Percentiles rank a stretch among this genome's conserved stretches.
Evolutionary conservation across 2,329 filamentous ascomycete genomes (phyloP).

Genomic region (Xylaria sp.): DNA sequence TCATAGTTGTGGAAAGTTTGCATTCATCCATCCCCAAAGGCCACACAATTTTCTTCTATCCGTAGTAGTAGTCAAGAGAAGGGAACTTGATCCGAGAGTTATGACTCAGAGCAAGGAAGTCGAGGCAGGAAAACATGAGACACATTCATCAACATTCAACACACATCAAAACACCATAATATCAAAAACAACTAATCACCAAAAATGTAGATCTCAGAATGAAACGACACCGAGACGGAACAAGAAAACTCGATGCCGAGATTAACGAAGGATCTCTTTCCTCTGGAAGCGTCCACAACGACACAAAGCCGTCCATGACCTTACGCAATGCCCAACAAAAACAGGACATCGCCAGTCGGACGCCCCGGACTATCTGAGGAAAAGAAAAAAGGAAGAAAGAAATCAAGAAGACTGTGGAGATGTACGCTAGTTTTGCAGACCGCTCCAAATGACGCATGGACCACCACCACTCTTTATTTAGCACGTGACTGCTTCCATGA

Average conservation of each 20-base stretch:
- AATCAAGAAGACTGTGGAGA: constrained; percentile 17
- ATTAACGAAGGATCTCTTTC: constrained; percentile 55
- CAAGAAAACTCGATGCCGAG: constrained; percentile 49
- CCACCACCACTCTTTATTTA: constrained; percentile 19
- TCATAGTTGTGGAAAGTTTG: no score
- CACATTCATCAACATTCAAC: neutral
- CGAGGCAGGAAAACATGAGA: neutral
- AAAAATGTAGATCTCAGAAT: constrained; percentile 53
- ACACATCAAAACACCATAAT: neutral
- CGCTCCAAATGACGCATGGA: constrained; percentile 38
- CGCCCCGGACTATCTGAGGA: constrained; percentile 65
- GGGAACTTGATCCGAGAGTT: neutral
- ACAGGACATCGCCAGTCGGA: constrained; percentile 48
- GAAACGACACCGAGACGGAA: constrained; percentile 52
- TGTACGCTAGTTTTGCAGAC: constrained; percentile 23
- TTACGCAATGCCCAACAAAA: constrained; percentile 40
- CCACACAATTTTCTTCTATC: no score
- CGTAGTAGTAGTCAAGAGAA: no score
- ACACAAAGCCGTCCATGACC: constrained; percentile 45
- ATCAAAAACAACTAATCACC: neutral
- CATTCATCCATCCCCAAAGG: no score
- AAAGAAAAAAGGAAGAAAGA: constrained; percentile 49
- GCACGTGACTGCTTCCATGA: constrained; percentile 33
- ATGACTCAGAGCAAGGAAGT: neutral
- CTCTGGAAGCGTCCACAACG: constrained; percentile 48